Percentiles rank a stretch among this genome's conserved stretches.
These are phyloP conservation scores for Phytomonas francai DNA, from an alignment of 208 protist genomes.

Conservation along the genomic window DNA sequence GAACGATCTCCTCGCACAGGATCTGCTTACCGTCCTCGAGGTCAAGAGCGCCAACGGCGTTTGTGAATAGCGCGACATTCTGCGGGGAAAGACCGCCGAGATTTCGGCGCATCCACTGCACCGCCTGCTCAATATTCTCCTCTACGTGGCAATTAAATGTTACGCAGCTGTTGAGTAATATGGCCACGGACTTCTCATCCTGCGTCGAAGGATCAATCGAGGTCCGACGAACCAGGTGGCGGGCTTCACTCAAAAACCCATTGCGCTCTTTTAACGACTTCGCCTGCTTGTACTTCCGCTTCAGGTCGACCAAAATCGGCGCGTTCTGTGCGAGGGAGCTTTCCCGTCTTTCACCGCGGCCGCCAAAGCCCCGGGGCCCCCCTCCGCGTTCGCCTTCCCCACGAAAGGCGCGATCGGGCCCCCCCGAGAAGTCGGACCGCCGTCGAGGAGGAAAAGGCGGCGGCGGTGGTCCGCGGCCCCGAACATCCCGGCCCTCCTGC, in stretches of 20 bases:
- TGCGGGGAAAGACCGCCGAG: slow-evolving; percentile 51
- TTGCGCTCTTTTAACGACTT: slow-evolving; percentile 44
- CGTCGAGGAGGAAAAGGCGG: neutral
- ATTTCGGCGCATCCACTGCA: slow-evolving; percentile 62
- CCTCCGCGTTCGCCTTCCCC: neutral
- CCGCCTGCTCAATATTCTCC: slow-evolving; percentile 43
- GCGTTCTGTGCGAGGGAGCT: slow-evolving; percentile 43
- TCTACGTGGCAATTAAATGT: slow-evolving; percentile 29
- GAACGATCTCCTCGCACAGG: slow-evolving; percentile 28
- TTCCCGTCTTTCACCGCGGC: slow-evolving; percentile 9
- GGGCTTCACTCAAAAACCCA: slow-evolving; percentile 38
- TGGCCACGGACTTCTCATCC: slow-evolving; percentile 65
- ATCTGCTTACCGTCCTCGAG: slow-evolving; percentile 31
- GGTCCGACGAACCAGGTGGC: slow-evolving; percentile 29
- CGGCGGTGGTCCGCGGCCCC: no score
- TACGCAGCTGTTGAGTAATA: slow-evolving; percentile 70
- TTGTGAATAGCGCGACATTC: slow-evolving; percentile 71
- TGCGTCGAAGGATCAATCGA: slow-evolving; percentile 77
- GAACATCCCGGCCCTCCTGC: no score
- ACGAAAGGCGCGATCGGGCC: neutral
- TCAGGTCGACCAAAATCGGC: slow-evolving; percentile 50
- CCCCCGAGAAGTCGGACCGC: neutral
- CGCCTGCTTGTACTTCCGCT: slow-evolving; percentile 44
- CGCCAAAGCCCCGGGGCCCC: slow-evolving; percentile 1
- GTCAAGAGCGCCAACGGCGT: slow-evolving; percentile 49